These are phyloP conservation scores for Botrytis tulipae DNA, from an alignment of 2,329 filamentous ascomycete species.

Conservation along the genomic window DNA sequence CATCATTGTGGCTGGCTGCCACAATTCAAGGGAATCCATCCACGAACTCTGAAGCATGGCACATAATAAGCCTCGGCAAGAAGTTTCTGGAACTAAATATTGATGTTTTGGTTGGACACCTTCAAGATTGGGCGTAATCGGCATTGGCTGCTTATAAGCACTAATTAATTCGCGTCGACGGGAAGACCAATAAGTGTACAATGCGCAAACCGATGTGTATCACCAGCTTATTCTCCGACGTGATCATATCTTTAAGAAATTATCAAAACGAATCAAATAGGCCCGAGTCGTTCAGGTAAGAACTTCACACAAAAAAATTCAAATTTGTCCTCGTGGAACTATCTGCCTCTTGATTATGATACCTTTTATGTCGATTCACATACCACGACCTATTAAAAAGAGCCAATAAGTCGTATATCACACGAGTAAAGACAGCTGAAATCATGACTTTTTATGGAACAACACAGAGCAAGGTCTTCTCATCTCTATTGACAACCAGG, in stretches of 20 bases:
- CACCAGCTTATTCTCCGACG: background rate
- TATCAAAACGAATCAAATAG: background rate
- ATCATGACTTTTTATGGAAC: background rate
- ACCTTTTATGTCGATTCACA: background rate
- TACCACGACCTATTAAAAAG: background rate
- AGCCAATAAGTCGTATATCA: background rate
- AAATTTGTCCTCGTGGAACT: background rate
- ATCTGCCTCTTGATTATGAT: background rate
- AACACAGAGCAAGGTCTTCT: background rate
- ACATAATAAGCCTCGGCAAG: background rate
- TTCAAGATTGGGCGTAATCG: background rate
- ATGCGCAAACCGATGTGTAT: background rate
- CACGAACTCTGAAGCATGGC: background rate
- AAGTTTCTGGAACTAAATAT: background rate
- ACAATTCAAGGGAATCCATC: background rate
- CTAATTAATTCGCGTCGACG: background rate
- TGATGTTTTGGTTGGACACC: background rate
- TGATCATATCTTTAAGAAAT: background rate
- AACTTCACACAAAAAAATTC: background rate
- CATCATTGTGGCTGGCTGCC: slow-evolving; percentile 2
- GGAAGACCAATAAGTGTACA: background rate
- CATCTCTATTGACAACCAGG: slow-evolving; percentile 14
- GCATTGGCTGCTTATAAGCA: background rate
- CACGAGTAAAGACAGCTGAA: background rate
- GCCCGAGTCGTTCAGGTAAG: slow-evolving; percentile 6